A percentile compares a stretch with the other conserved stretches of the same genome.
phyloP scores from a whole-genome alignment of 257 asterid genomes.

The Solanum chaucha region DNA sequence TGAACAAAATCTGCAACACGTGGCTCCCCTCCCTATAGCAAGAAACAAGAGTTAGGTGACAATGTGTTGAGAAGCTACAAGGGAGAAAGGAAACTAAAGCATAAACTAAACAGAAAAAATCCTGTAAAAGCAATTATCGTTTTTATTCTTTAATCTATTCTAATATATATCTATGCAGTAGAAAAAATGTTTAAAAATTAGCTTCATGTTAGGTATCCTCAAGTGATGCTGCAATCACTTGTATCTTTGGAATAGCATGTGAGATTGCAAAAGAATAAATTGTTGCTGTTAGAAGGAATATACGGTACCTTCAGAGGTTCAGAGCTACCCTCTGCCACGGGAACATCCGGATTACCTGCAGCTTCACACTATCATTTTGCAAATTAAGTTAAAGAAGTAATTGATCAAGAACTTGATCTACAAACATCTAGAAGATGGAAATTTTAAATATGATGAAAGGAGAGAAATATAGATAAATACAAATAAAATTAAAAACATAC shows the following conservation, averaged over 20 bases:
- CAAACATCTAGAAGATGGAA: background rate
- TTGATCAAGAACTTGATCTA: conserved; percentile 39
- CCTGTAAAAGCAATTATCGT: background rate
- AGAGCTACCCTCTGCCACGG: conserved; percentile 83
- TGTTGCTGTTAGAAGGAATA: background rate
- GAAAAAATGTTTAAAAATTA: background rate
- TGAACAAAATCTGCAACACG: conserved; percentile 85
- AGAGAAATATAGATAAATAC: background rate
- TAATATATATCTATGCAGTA: background rate
- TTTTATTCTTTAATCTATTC: background rate
- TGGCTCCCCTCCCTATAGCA: conserved; percentile 61
- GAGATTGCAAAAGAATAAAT: background rate
- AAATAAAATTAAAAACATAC: conserved; percentile 34
- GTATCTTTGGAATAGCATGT: background rate
- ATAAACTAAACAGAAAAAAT: background rate
- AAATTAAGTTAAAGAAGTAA: conserved; percentile 26
- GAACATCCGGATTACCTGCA: conserved; percentile 85
- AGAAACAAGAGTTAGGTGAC: background rate
- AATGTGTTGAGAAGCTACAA: background rate
- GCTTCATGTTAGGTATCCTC: background rate
- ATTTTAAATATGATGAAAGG: background rate
- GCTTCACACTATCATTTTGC: conserved; percentile 99
- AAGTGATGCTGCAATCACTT: background rate
- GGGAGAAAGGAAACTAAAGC: background rate
- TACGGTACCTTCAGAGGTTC: conserved; percentile 71